phyloP scores from a whole-genome alignment of 257 asterid species.

The Solanum sejunctum region DNA sequence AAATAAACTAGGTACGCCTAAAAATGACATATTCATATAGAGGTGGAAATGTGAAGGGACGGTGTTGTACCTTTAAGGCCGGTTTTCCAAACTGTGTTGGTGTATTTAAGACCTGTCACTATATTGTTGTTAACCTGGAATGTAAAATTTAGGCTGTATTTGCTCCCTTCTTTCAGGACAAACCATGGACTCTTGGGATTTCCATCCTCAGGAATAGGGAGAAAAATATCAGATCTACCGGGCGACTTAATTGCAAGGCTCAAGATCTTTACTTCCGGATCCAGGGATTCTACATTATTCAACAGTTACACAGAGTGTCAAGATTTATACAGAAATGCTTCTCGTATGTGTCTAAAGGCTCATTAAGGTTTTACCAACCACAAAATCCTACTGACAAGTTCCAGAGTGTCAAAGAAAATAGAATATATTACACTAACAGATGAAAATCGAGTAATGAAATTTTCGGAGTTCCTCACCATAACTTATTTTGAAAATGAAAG shows the following conservation, averaged over 20 bases:
- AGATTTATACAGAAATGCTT: background rate
- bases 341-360: background rate
- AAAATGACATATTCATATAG: background rate
- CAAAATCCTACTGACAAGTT: background rate
- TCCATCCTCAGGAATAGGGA: conserved; percentile 44
- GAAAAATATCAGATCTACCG: conserved; percentile 45
- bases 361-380: background rate
- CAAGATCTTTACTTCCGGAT: conserved; percentile 57
- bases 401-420: background rate
- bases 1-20: background rate
- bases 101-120: conserved; percentile 58
- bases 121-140: conserved; percentile 57
- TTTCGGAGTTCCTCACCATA: background rate
- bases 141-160: conserved; percentile 48
- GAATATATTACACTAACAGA: background rate
- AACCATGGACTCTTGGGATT: conserved; percentile 64
- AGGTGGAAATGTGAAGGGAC: background rate
- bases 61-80: conserved; percentile 43
- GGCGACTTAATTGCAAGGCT: conserved; percentile 54
- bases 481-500: background rate
- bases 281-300: conserved; percentile 38
- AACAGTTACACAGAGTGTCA: background rate
- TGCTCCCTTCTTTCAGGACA: conserved; percentile 58
- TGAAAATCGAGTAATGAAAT: background rate
- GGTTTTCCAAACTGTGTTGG: conserved; percentile 64